Evolutionary conservation across 1,139 yeast genomes (phyloP).

Genomic region (Geotrichum macrosporum): DNA sequence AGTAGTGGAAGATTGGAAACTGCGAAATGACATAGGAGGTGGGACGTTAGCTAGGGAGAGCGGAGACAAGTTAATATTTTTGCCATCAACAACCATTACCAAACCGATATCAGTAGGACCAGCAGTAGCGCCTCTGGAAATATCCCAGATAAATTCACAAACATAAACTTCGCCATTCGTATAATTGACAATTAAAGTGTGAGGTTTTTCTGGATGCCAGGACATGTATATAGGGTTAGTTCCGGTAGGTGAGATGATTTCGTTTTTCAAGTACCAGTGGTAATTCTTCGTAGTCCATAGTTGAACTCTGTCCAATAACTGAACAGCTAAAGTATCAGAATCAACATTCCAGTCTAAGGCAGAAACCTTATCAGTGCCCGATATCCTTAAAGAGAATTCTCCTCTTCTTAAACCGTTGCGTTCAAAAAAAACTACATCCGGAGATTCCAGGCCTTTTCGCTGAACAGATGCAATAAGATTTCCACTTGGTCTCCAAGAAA

Average conservation of each 20-base stretch:
- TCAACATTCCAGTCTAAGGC: conserved; percentile 75
- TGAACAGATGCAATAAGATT: conserved; percentile 80
- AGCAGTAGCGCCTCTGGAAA: conserved; percentile 63
- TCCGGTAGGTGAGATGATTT: conserved; percentile 42
- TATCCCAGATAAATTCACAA: conserved; percentile 62
- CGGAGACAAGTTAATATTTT: conserved; percentile 71
- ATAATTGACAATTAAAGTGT: conserved; percentile 53
- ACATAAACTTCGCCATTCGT: conserved; percentile 45
- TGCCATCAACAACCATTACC: conserved; percentile 77
- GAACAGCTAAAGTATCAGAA: conserved; percentile 73
- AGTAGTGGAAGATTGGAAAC: conserved; percentile 48
- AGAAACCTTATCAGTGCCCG: conserved; percentile 45
- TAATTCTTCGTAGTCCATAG: conserved; percentile 91
- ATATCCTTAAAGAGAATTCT: conserved; percentile 68
- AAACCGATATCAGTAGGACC: conserved; percentile 73
- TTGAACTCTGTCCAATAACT: conserved; percentile 57
- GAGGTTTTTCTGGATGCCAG: conserved; percentile 91
- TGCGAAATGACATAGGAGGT: conserved; percentile 83
- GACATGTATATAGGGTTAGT: conserved; percentile 48
- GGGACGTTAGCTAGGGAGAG: conserved; percentile 84
- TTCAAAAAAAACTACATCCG: conserved; percentile 70
- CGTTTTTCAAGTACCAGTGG: conserved; percentile 93
- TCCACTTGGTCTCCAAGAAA: conserved; percentile 92
- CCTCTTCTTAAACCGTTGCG: conserved; percentile 92
- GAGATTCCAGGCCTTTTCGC: conserved; percentile 39